Conservation (phyloP, 441 rosid genomes). For the Gossypium aridum region DNA sequence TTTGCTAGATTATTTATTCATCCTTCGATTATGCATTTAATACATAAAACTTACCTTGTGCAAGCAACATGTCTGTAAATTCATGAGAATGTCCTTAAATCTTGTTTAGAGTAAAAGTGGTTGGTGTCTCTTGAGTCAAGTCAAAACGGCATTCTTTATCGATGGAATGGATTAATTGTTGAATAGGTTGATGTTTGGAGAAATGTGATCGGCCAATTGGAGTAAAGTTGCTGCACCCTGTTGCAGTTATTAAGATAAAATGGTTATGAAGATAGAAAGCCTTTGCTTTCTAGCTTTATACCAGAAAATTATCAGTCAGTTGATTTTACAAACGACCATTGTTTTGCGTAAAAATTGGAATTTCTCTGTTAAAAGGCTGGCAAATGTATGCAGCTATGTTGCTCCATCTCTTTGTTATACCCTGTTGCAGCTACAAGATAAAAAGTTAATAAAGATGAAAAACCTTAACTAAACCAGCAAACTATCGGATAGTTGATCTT, state of each 20-base stretch:
- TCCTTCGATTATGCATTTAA: background rate
- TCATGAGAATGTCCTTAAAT: background rate
- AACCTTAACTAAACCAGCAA: background rate
- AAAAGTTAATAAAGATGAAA: background rate
- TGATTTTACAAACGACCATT: background rate
- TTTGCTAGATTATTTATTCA: background rate
- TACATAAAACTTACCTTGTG: background rate
- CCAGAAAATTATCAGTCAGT: background rate
- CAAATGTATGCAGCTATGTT: background rate
- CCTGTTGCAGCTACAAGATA: background rate
- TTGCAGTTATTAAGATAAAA: background rate
- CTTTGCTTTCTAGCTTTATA: background rate
- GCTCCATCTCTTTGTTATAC: background rate
- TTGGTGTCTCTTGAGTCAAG: background rate
- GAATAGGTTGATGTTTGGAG: background rate
- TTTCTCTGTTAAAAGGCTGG: background rate
- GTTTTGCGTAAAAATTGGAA: background rate
- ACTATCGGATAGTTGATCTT: background rate
- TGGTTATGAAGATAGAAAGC: background rate
- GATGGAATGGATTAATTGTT: background rate
- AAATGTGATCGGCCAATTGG: background rate
- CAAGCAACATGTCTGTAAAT: background rate
- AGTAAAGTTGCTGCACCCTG: background rate
- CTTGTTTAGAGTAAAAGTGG: background rate
- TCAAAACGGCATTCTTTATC: background rate